These are phyloP conservation scores for Saccharomycopsis hybrid DNA, from an alignment of 1,139 yeast genomes.

Conservation along the genomic window DNA sequence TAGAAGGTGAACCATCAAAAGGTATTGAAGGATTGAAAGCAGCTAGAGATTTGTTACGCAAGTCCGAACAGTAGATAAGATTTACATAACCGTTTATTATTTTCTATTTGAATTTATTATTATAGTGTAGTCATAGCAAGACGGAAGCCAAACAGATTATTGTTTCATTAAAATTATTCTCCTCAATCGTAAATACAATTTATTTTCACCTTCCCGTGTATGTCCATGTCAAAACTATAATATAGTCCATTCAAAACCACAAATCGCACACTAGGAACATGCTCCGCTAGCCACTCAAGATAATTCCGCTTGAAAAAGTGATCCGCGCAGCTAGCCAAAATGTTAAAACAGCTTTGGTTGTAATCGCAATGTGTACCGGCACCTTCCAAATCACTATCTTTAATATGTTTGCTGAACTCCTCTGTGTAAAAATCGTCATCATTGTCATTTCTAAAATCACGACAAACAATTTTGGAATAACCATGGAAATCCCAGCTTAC, in stretches of 20 bases:
- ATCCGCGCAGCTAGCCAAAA: conserved; percentile 10
- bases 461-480: conserved; percentile 16
- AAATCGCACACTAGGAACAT: conserved; percentile 9
- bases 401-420: conserved; percentile 12
- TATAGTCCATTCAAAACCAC: conserved; percentile 19
- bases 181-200: not conserved
- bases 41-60: no score
- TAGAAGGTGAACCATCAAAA: no score
- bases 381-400: conserved; percentile 8
- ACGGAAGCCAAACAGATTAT: no score
- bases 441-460: conserved; percentile 19
- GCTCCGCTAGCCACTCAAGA: conserved; percentile 11
- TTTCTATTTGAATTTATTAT: no score
- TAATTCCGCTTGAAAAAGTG: conserved; percentile 17
- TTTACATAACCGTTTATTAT: no score
- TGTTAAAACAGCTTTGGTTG: conserved; percentile 15
- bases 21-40: no score
- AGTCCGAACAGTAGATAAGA: no score
- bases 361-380: conserved; percentile 11
- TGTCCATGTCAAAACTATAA: conserved; percentile 7
- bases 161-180: not conserved
- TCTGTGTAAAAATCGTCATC: conserved; percentile 19
- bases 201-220: not conserved
- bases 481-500: conserved; percentile 37
- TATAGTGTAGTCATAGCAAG: no score